Percentiles rank a stretch among this genome's conserved stretches.
Conservation (phyloP, 768 basidiomycete species). For the Cystofilobasidium capitatum region DNA sequence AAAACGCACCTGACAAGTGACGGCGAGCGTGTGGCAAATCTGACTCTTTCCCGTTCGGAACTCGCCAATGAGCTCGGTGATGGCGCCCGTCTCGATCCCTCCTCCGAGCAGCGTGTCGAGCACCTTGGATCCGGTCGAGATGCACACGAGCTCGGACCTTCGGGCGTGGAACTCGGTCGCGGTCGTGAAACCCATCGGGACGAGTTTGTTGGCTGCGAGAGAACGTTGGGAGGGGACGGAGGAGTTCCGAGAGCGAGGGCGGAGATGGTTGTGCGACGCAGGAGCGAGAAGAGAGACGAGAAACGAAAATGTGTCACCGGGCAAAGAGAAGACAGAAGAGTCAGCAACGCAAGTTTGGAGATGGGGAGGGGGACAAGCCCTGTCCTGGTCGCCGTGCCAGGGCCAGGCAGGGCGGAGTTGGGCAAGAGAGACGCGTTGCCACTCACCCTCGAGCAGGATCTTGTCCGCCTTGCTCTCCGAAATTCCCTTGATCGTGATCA, state of each 20-base stretch:
- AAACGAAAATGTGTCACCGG: neutral
- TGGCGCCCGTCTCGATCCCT: slow-evolving; percentile 95
- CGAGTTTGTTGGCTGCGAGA: slow-evolving; percentile 73
- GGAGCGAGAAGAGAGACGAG: neutral
- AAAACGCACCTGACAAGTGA: slow-evolving; percentile 68
- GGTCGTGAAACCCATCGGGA: slow-evolving; percentile 94
- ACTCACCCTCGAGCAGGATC: slow-evolving; percentile 76
- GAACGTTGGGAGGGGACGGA: neutral
- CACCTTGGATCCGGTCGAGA: slow-evolving; percentile 93
- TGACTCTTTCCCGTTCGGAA: slow-evolving; percentile 98
- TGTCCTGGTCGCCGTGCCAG: no score
- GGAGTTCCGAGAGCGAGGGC: neutral
- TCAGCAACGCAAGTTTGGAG: no score
- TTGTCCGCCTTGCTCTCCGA: slow-evolving; percentile 96
- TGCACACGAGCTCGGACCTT: slow-evolving; percentile 86
- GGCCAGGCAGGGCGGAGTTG: neutral
- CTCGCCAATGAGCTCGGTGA: slow-evolving; percentile 96
- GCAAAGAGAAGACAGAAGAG: neutral
- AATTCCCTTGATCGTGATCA: slow-evolving; percentile 88
- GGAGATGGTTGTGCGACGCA: neutral
- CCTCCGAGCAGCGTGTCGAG: slow-evolving; percentile 92
- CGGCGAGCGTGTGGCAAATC: slow-evolving; percentile 93
- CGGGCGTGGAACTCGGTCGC: slow-evolving; percentile 95
- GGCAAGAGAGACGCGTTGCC: neutral
- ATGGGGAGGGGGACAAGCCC: no score